Percentiles rank a stretch among this genome's conserved stretches.
phyloP scores from a whole-genome alignment of 345 rosid genomes.

The Pugionium cornutum region DNA sequence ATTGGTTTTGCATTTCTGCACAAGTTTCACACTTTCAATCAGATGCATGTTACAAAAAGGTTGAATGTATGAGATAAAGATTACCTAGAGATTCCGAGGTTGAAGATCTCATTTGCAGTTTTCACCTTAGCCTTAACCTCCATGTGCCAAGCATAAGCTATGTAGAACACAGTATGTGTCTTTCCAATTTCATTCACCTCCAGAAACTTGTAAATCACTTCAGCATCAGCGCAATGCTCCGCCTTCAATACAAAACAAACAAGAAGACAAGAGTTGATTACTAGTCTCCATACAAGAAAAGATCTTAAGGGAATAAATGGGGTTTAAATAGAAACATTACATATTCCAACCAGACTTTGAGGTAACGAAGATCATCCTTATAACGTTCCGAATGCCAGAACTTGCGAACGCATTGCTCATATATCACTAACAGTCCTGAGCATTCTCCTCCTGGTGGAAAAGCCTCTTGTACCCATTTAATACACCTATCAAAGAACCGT shows the following conservation, averaged over 20 bases:
- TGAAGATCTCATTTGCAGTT: conserved; percentile 75
- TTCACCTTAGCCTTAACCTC: conserved; percentile 74
- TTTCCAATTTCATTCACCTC: conserved; percentile 82
- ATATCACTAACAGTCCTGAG: conserved; percentile 76
- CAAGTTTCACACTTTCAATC: conserved; percentile 3
- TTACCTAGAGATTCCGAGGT: conserved; percentile 72
- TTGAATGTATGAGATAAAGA: not conserved
- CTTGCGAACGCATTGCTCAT: conserved; percentile 88
- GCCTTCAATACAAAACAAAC: conserved; percentile 50
- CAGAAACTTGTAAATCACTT: conserved; percentile 74
- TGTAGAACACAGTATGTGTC: conserved; percentile 61
- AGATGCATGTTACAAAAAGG: not conserved
- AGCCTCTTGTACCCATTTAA: conserved; percentile 92
- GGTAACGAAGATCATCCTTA: conserved; percentile 91
- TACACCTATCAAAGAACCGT: conserved; percentile 51
- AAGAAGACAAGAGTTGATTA: too few species aligned
- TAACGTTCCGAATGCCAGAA: conserved; percentile 81
- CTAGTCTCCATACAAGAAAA: too few species aligned
- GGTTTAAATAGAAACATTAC: conserved; percentile 43
- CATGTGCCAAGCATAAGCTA: conserved; percentile 70
- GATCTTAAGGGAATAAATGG: too few species aligned
- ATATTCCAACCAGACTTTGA: conserved; percentile 97
- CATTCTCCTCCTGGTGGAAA: conserved; percentile 81
- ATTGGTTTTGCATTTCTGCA: conserved; percentile 73
- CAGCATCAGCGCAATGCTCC: conserved; percentile 72